Evolutionary conservation across 2,329 filamentous ascomycete species (phyloP).

Genomic region (Alternaria burnsii): DNA sequence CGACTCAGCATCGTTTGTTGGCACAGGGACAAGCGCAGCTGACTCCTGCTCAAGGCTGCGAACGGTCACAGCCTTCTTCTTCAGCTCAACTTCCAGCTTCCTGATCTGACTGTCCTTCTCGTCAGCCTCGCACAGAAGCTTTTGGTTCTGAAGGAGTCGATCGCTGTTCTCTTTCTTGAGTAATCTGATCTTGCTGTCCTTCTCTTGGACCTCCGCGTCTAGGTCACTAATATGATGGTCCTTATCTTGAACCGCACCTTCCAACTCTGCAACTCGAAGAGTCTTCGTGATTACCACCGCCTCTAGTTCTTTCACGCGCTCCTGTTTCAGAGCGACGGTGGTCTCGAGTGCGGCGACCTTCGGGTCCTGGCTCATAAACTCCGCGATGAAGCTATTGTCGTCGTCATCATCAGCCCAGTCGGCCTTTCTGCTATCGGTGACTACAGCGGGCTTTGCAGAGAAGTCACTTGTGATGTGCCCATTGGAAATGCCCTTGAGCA

Average conservation of each 20-base stretch:
- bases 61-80: slow-evolving; percentile 16
- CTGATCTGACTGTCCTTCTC: slow-evolving; percentile 29
- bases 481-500: slow-evolving; percentile 14
- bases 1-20: neutral
- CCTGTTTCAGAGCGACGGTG: slow-evolving; percentile 10
- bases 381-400: slow-evolving; percentile 22
- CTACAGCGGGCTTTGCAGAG: neutral
- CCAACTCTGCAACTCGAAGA: slow-evolving; percentile 19
- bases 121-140: slow-evolving; percentile 22
- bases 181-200: neutral
- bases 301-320: slow-evolving; percentile 25
- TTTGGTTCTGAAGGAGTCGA: slow-evolving; percentile 21
- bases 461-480: neutral
- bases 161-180: slow-evolving; percentile 15
- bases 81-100: slow-evolving; percentile 21
- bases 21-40: neutral
- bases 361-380: neutral
- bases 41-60: slow-evolving; percentile 17
- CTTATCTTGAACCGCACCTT: slow-evolving; percentile 13
- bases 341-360: slow-evolving; percentile 4
- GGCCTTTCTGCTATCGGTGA: slow-evolving; percentile 10
- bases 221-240: slow-evolving; percentile 13
- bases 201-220: slow-evolving; percentile 2
- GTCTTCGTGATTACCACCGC: slow-evolving; percentile 11
- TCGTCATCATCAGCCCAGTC: slow-evolving; percentile 33